Evolutionary conservation across 352 stramenopile genomes (phyloP), one percentile per base, ranked within the genome.

Genomic region (Phytopythium ostracodes): DNA sequence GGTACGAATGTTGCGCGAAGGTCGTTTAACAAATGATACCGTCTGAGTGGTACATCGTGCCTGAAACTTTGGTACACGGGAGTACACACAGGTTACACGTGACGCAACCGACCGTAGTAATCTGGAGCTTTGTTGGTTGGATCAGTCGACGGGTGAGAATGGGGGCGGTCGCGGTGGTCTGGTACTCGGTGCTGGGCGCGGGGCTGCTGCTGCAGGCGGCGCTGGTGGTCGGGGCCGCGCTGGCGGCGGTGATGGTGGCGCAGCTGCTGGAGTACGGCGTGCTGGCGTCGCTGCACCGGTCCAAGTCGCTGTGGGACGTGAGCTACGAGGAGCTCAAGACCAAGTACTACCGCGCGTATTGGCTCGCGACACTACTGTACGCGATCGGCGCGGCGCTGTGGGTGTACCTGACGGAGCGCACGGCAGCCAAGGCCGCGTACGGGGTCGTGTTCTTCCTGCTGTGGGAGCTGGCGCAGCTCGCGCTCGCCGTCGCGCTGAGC

Each of bases 291-390:
- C 53, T 79, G 24, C 59, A 77, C 52, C 77, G 79, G 55, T 81
- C 76, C 54, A 76, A 87, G 50, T 80, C 77, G 74, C 65, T 77
- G 59, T 71, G 71, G 46, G 44, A 56, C 29, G 71, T 68, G 52
- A 70, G 63, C 47, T 64, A 79, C 43, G 64, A 62, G 18, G 64
- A 73, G 40, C 66, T 89, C n/a, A 66, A 63, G 12, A 43, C 70
- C 31, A 56, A 75, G 36, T 91, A 89, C 64, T 91, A 92, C 65
- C 79, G 82, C 52, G 54, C 65, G 36, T 92, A 87, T 60, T 92
- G 83, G 83, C 63, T 76, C n/a, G 44, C 74, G 22, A 76, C 73
- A 12, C 18, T 83, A n/a, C 54, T 72, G 18, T 81, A 81, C 51
- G 51, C 87, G 25, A 0, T 80, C 27, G 57, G 53, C 18, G 66